Evolutionary conservation across 176 grass and related monocot genomes (phyloP).

Genomic region (Puya raimondii): DNA sequence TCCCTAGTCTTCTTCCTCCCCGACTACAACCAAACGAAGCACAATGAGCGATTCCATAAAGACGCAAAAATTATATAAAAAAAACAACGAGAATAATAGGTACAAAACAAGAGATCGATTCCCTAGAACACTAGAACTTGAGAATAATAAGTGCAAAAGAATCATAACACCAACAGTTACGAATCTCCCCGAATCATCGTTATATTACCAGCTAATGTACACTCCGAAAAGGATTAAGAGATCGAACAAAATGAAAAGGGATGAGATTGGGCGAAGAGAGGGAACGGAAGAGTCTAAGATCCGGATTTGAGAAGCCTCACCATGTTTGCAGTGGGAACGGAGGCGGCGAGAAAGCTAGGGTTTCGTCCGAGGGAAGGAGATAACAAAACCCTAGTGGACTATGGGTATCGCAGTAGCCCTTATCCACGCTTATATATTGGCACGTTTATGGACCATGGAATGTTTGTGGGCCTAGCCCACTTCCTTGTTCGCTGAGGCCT

Average conservation of each 20-base stretch:
- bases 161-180: too few relatives aligned
- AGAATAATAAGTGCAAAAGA: too few relatives aligned
- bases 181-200: too few relatives aligned
- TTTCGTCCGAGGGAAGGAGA: not conserved
- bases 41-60: not conserved
- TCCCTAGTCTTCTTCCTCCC: constrained; percentile 65
- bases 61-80: not conserved
- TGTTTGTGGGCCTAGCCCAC: not conserved
- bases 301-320: not conserved
- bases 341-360: not conserved
- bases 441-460: not conserved
- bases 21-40: constrained; percentile 29
- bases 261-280: not conserved
- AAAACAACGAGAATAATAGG: too few relatives aligned
- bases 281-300: not conserved
- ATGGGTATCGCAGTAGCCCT: not conserved
- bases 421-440: not conserved
- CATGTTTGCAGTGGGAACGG: not conserved
- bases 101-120: too few relatives aligned
- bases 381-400: not conserved
- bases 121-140: too few relatives aligned
- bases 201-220: not conserved
- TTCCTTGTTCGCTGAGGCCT: not conserved
- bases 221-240: not conserved
- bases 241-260: not conserved